Conservation (phyloP, 805 yeast species). For the Metschnikowia aberdeeniae region DNA sequence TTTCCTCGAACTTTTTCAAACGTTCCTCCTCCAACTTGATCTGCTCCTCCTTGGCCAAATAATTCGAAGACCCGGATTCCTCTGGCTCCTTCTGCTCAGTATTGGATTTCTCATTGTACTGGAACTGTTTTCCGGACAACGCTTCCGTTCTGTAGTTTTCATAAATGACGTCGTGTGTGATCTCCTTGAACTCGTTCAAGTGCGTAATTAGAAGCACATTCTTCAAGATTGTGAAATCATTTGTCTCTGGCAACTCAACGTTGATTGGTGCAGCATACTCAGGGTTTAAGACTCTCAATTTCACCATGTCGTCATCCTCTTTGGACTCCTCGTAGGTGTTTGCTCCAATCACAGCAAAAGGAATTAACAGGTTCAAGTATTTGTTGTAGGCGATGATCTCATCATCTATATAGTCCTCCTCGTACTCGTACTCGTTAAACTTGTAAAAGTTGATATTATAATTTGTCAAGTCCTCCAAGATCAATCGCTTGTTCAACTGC, state of each 20-base stretch:
- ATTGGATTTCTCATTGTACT: slow-evolving; percentile 23
- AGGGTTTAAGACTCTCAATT: slow-evolving; percentile 50
- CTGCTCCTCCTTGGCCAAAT: slow-evolving; percentile 76
- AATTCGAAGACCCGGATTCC: slow-evolving; percentile 21
- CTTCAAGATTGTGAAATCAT: slow-evolving; percentile 77
- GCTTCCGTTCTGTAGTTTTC: slow-evolving; percentile 90
- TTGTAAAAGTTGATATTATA: slow-evolving; percentile 69
- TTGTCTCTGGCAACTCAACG: slow-evolving; percentile 66
- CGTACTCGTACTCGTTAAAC: slow-evolving; percentile 60
- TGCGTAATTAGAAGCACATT: slow-evolving; percentile 79
- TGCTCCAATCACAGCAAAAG: slow-evolving; percentile 69
- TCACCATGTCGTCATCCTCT: slow-evolving; percentile 39
- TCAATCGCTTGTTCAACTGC: slow-evolving; percentile 65
- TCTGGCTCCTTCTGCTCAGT: slow-evolving; percentile 9
- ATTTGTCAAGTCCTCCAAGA: slow-evolving; percentile 70
- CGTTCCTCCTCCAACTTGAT: slow-evolving; percentile 86
- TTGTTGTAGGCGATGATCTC: slow-evolving; percentile 64
- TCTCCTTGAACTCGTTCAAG: slow-evolving; percentile 81
- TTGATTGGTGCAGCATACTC: slow-evolving; percentile 52
- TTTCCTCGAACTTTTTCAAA: slow-evolving; percentile 77
- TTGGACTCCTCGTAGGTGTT: slow-evolving; percentile 48
- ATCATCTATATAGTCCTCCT: slow-evolving; percentile 49
- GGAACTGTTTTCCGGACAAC: slow-evolving; percentile 57
- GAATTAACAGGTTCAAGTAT: slow-evolving; percentile 58
- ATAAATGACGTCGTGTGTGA: slow-evolving; percentile 80